Evolutionary conservation across 2,329 filamentous ascomycete species (phyloP).

Genomic region (Lithohypha guttulata): DNA sequence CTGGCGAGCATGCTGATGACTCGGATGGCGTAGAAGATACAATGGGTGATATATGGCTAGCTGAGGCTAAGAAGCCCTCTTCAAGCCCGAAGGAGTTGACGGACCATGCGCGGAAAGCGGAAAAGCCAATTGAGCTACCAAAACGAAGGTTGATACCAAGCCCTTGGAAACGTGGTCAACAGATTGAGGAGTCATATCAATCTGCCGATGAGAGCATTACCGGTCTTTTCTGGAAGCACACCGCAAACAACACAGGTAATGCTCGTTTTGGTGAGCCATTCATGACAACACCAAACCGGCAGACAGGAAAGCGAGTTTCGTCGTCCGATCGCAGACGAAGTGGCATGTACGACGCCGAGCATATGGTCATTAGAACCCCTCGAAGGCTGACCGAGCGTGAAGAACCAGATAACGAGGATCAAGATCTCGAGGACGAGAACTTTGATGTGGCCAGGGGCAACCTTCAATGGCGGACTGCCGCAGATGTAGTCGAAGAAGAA

Average conservation of each 20-base stretch:
- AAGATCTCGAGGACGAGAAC: not conserved
- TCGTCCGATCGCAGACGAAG: constrained; percentile 14
- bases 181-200: constrained; percentile 14
- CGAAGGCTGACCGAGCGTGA: not conserved
- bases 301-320: too few species aligned
- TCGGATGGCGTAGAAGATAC: too few species aligned
- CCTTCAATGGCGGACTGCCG: constrained; percentile 4
- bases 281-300: not conserved
- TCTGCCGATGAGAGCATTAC: constrained; percentile 15
- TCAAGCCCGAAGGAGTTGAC: constrained; percentile 22
- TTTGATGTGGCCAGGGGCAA: constrained; percentile 2
- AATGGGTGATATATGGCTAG: constrained; percentile 39
- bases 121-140: constrained; percentile 11
- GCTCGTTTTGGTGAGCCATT: constrained; percentile 6
- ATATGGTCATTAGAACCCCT: constrained; percentile 12
- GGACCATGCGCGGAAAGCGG: too few species aligned
- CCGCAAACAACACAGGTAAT: not conserved
- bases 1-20: not conserved
- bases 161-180: constrained; percentile 26
- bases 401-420: not conserved
- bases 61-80: constrained; percentile 30
- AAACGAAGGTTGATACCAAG: constrained; percentile 23
- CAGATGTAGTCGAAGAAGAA: constrained; percentile 6
- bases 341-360: constrained; percentile 18
- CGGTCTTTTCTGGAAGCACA: constrained; percentile 16